A percentile compares a stretch with the other conserved stretches of the same genome.
Evolutionary conservation across 345 rosid species (phyloP).

Genomic region (Odontarrhena argentea): DNA sequence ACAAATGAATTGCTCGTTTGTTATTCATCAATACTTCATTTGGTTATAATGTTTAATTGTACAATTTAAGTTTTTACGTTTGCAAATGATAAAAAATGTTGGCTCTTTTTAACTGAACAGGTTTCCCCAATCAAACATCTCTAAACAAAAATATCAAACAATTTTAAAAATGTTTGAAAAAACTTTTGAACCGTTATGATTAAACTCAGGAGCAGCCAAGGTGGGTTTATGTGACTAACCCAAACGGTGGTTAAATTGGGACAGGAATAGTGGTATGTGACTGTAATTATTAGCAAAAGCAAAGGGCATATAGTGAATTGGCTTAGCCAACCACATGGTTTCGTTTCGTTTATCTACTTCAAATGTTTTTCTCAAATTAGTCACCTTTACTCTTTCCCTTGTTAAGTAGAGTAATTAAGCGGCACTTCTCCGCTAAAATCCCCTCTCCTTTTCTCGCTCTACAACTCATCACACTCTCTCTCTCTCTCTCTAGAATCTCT

Average conservation of each 20-base stretch:
- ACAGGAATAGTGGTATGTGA: conserved; percentile 45
- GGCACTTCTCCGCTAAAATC: conserved; percentile 50
- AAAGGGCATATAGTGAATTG: conserved; percentile 38
- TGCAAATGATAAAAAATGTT: no score
- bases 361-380: conserved; percentile 28
- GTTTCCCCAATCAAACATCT: no score
- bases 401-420: conserved; percentile 35
- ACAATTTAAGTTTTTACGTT: no score
- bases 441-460: conserved; percentile 33
- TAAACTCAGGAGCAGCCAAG: no score
- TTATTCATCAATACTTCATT: no score
- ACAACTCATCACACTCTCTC: conserved; percentile 20
- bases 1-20: no score
- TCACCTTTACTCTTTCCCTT: conserved; percentile 38
- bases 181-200: no score
- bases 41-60: no score
- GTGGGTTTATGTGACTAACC: no score
- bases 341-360: conserved; percentile 41
- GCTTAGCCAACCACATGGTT: conserved; percentile 37
- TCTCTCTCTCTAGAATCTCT: conserved; percentile 6
- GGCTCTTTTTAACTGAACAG: no score
- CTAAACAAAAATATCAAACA: no score
- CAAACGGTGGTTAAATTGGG: conserved; percentile 14
- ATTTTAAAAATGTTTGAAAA: no score
- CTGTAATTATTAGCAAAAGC: conserved; percentile 43